A percentile compares a stretch with the other conserved stretches of the same genome.
These are phyloP conservation scores for Pestalotiopsis sp. DNA, from an alignment of 2,329 filamentous ascomycete species.

Conservation along the genomic window DNA sequence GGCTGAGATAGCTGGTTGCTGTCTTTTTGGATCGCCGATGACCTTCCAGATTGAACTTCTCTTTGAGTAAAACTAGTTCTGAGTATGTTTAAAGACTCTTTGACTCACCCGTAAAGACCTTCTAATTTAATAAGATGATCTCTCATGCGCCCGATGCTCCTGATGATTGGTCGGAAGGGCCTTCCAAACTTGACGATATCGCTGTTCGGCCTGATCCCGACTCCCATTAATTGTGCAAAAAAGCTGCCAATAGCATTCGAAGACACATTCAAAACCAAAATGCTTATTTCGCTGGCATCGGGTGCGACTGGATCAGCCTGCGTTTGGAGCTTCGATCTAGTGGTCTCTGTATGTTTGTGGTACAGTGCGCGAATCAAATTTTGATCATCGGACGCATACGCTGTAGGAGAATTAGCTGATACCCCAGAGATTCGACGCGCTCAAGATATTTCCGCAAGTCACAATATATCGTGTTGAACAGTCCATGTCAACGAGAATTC, in stretches of 20 bases:
- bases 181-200: neutral
- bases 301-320: neutral
- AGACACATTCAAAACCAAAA: neutral
- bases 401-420: too few species aligned
- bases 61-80: neutral
- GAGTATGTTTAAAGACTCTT: fast-evolving
- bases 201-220: too few species aligned
- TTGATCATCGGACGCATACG: neutral
- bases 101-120: neutral
- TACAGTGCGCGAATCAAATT: neutral
- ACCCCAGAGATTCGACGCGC: too few species aligned
- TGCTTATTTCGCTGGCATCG: neutral
- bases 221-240: neutral
- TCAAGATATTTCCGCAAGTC: too few species aligned
- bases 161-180: neutral
- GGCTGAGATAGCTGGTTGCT: neutral
- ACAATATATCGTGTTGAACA: too few species aligned
- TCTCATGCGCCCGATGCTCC: neutral
- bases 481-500: too few species aligned
- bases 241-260: neutral
- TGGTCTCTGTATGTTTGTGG: neutral
- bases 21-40: neutral
- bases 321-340: neutral
- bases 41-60: neutral
- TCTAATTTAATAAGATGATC: neutral